Percentiles rank a stretch among this genome's conserved stretches.
phyloP scores from a whole-genome alignment of 257 asterid genomes.

The Solanum bukasovii region DNA sequence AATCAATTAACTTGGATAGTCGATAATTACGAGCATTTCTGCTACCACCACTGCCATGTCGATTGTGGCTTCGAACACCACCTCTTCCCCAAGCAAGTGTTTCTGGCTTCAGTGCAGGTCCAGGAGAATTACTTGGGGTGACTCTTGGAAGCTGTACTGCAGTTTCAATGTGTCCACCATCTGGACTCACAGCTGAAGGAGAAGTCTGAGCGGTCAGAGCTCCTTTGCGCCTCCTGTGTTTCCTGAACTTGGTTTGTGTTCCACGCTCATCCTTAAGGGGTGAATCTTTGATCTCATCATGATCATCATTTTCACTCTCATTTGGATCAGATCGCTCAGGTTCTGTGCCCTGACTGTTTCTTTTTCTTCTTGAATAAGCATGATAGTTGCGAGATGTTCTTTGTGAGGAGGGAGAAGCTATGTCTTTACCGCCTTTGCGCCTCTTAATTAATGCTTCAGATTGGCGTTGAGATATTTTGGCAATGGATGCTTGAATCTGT shows the following conservation, averaged over 20 bases:
- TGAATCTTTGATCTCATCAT: slow-evolving; percentile 12
- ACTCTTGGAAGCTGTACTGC: slow-evolving; percentile 1
- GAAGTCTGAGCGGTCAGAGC: slow-evolving; percentile 2
- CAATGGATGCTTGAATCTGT: slow-evolving; percentile 37
- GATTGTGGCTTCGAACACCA: slow-evolving; percentile 26
- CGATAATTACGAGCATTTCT: slow-evolving; percentile 13
- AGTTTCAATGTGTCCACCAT: slow-evolving; percentile 7
- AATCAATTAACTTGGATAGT: slow-evolving; percentile 15
- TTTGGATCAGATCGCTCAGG: slow-evolving; percentile 9
- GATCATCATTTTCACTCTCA: slow-evolving; percentile 16
- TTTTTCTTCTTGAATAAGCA: slow-evolving; percentile 19
- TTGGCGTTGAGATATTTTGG: slow-evolving; percentile 23
- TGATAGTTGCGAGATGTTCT: slow-evolving; percentile 7
- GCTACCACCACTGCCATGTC: slow-evolving; percentile 20
- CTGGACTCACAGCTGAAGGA: slow-evolving; percentile 10
- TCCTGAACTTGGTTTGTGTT: slow-evolving; percentile 17
- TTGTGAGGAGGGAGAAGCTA: not conserved
- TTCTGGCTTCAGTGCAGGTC: slow-evolving; percentile 6
- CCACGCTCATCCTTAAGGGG: slow-evolving; percentile 14
- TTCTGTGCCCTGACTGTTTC: slow-evolving; percentile 11
- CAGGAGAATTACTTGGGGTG: slow-evolving; percentile 3
- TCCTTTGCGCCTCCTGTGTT: slow-evolving; percentile 6
- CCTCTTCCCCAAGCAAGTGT: slow-evolving; percentile 30
- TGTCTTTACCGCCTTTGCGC: slow-evolving; percentile 18
- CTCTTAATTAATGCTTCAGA: slow-evolving; percentile 27